Evolutionary conservation across 2,329 filamentous ascomycete species (phyloP).

Genomic region (Phaeosphaeria sp.): DNA sequence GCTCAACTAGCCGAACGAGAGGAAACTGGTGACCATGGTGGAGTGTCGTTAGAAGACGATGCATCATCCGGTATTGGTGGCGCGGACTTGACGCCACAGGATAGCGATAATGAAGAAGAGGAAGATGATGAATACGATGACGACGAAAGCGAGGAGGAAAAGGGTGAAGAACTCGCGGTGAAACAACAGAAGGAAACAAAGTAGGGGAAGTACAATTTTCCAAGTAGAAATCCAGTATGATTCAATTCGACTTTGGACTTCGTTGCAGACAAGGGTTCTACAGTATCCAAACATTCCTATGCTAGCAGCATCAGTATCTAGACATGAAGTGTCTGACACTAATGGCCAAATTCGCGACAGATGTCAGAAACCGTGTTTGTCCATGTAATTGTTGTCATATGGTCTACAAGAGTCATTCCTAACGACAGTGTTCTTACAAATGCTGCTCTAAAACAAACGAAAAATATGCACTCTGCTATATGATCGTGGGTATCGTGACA

Average conservation of each 20-base stretch:
- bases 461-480: neutral
- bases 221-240: too few species aligned
- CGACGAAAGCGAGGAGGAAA: neutral
- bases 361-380: too few species aligned
- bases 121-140: neutral
- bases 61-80: neutral
- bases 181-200: neutral
- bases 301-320: too few species aligned
- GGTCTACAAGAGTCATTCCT: neutral
- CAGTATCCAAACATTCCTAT: too few species aligned
- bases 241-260: too few species aligned
- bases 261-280: too few species aligned
- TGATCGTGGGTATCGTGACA: neutral
- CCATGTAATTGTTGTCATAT: neutral
- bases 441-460: neutral
- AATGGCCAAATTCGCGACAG: too few species aligned
- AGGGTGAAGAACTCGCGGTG: neutral
- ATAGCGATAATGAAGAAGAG: neutral
- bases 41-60: neutral
- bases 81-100: neutral
- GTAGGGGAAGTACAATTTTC: too few species aligned
- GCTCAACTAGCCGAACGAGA: constrained; percentile 34
- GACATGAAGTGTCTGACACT: too few species aligned
- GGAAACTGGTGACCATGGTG: neutral
- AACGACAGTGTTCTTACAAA: neutral